Conservation (phyloP, 208 protist species). For the Trypanosomatidae sp. region DNA sequence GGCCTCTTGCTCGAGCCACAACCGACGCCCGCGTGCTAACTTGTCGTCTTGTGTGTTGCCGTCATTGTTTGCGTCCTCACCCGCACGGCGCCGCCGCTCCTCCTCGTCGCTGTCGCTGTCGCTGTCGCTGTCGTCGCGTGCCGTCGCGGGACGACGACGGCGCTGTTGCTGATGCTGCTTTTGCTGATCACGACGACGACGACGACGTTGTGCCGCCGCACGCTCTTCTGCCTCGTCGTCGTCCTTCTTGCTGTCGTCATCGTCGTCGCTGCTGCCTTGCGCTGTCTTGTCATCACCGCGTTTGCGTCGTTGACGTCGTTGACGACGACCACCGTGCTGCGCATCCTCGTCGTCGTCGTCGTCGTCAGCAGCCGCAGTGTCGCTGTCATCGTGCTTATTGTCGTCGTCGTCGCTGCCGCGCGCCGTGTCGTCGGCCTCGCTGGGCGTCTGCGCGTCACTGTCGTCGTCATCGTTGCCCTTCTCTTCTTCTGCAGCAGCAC, state of each 20-base stretch:
- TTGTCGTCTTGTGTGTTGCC: constrained; percentile 9
- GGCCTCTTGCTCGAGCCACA: constrained; percentile 89
- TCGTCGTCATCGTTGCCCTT: constrained; percentile 11
- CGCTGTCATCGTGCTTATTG: constrained; percentile 5
- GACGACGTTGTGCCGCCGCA: not conserved
- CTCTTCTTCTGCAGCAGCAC: constrained; percentile 1
- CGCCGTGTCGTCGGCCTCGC: constrained; percentile 1
- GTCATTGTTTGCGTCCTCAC: constrained; percentile 13
- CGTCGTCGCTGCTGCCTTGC: not conserved
- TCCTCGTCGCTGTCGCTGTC: constrained; percentile 14
- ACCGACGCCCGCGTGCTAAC: constrained; percentile 41
- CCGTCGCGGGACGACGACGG: constrained; percentile 27
- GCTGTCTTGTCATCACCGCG: not conserved
- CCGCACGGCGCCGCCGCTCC: constrained; percentile 6
- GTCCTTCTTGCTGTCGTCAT: constrained; percentile 5
- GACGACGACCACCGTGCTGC: not conserved
- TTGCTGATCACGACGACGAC: not conserved
- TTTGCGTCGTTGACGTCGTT: not conserved
- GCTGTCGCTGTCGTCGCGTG: constrained; percentile 13
- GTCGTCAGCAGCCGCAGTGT: too few relatives aligned
- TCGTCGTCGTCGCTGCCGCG: constrained; percentile 2
- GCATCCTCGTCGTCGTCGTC: constrained; percentile 9
- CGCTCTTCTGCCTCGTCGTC: constrained; percentile 13
- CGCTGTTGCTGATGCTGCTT: not conserved
- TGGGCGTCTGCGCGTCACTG: constrained; percentile 10